These are phyloP conservation scores for Wickerhamomyces queroliae DNA, from an alignment of 805 yeast species.

Conservation along the genomic window DNA sequence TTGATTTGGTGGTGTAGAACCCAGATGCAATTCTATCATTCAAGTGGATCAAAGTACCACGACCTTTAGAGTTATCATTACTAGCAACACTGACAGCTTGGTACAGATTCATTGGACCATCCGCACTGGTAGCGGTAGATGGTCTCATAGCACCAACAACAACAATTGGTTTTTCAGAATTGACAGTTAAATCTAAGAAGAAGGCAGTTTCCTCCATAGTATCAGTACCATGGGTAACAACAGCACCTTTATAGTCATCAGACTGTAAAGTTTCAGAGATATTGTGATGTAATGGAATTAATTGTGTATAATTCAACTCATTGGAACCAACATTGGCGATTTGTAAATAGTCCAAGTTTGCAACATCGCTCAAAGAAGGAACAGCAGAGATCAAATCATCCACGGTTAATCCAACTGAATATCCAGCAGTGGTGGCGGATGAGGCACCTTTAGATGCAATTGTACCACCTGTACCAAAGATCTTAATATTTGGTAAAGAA, in stretches of 20 bases:
- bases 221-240: slow-evolving; percentile 69
- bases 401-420: slow-evolving; percentile 43
- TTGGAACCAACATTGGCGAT: slow-evolving; percentile 56
- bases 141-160: slow-evolving; percentile 64
- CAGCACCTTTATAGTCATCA: slow-evolving; percentile 47
- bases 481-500: slow-evolving; percentile 29
- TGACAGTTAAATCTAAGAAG: slow-evolving; percentile 46
- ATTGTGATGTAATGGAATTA: slow-evolving; percentile 39
- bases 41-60: slow-evolving; percentile 59
- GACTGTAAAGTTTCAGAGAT: slow-evolving; percentile 37
- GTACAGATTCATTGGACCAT: slow-evolving; percentile 68
- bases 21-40: slow-evolving; percentile 68
- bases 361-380: slow-evolving; percentile 49
- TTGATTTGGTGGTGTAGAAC: slow-evolving; percentile 59
- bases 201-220: slow-evolving; percentile 65
- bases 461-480: slow-evolving; percentile 56
- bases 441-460: slow-evolving; percentile 47
- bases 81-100: slow-evolving; percentile 63
- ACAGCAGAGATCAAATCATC: slow-evolving; percentile 47
- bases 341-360: slow-evolving; percentile 54
- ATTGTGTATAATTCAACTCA: slow-evolving; percentile 41
- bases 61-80: slow-evolving; percentile 38
- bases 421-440: slow-evolving; percentile 47
- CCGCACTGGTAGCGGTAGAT: slow-evolving; percentile 61
- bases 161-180: slow-evolving; percentile 29